Conservation (phyloP, 306 rosid species). For the Rosa persica region DNA sequence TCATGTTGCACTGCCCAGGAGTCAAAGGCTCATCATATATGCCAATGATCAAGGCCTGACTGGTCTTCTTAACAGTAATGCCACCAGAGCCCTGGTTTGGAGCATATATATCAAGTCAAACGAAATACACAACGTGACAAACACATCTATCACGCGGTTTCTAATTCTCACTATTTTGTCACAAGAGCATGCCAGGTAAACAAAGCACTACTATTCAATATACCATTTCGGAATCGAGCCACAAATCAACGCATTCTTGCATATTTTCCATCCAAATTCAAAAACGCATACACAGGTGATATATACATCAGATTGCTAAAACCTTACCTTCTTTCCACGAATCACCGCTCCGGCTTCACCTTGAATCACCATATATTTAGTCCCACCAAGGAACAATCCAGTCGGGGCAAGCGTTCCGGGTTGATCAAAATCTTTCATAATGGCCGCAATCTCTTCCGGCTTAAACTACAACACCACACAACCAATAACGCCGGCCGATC, state of each 20-base stretch:
- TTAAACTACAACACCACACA: constrained; percentile 43
- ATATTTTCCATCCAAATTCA: background rate
- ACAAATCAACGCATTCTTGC: background rate
- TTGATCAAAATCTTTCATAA: constrained; percentile 49
- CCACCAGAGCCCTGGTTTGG: constrained; percentile 72
- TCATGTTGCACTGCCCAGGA: constrained; percentile 84
- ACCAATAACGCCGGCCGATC: background rate
- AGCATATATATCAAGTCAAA: background rate
- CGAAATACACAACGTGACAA: background rate
- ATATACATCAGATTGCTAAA: background rate
- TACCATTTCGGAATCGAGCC: background rate
- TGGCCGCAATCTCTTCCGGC: constrained; percentile 54
- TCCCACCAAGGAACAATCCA: constrained; percentile 60
- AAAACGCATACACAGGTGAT: background rate
- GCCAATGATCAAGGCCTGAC: constrained; percentile 63
- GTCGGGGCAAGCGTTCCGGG: constrained; percentile 83
- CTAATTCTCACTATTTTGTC: background rate
- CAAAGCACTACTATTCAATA: no score
- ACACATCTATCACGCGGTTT: background rate
- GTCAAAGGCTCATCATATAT: constrained; percentile 82
- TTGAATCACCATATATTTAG: constrained; percentile 82
- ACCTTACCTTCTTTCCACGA: constrained; percentile 68
- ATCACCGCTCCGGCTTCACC: constrained; percentile 69
- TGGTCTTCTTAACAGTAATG: constrained; percentile 72
- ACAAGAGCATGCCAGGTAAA: background rate